phyloP scores from a whole-genome alignment of 305 asterid genomes.

The Euphrasia arctica region DNA sequence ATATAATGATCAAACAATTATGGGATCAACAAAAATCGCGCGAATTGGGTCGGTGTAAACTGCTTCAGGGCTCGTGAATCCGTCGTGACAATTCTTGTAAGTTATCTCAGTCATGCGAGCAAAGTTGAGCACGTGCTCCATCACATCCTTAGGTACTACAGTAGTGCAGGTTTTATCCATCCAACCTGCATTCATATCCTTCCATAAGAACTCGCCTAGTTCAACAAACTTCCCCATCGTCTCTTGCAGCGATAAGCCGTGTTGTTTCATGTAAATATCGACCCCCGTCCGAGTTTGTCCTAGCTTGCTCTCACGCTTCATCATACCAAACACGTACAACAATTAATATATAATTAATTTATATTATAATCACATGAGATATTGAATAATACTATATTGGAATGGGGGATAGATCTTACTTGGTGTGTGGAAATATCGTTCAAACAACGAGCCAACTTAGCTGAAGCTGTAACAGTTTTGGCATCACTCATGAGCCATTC shows the following conservation, averaged over 20 bases:
- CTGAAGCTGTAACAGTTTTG: neutral
- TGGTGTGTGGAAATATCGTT: neutral
- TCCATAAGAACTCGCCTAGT: conserved; percentile 10
- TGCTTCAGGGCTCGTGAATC: neutral
- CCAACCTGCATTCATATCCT: neutral
- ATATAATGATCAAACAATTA: neutral
- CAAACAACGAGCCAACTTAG: conserved; percentile 2
- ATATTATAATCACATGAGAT: neutral
- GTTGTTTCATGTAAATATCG: conserved; percentile 25
- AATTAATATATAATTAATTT: neutral
- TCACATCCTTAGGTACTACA: neutral
- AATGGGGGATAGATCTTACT: conserved; percentile 5
- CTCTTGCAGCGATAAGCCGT: conserved; percentile 14
- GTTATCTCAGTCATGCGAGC: neutral
- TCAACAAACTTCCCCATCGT: neutral
- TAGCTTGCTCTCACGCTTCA: conserved; percentile 9
- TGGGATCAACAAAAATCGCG: neutral
- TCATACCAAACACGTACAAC: neutral
- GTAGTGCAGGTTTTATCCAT: neutral
- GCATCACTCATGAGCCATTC: conserved; percentile 18
- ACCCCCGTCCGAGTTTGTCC: conserved; percentile 4
- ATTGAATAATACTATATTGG: neutral
- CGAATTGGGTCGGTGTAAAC: neutral
- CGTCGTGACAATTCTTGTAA: neutral
- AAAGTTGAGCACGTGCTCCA: neutral